These are phyloP conservation scores for Metarhizium sp. DNA, from an alignment of 2,329 filamentous ascomycete species.

Conservation along the genomic window DNA sequence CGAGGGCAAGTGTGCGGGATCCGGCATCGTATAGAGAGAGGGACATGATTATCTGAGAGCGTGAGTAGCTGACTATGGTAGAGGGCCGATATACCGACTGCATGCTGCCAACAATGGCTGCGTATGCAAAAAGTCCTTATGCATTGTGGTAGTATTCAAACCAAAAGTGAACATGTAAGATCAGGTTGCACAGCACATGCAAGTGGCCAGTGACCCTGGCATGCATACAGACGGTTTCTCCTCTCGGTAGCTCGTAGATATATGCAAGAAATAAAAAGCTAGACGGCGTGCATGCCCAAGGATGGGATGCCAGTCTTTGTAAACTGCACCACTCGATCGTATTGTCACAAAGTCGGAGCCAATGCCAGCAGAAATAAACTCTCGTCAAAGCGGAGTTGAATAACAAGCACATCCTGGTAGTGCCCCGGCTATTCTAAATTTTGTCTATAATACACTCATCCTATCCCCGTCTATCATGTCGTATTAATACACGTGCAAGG, in stretches of 20 bases:
- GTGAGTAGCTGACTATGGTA: neutral
- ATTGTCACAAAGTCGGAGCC: neutral
- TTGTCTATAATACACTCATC: constrained; percentile 30
- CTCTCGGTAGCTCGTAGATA: too few species aligned
- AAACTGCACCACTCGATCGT: neutral
- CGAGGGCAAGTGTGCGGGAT: constrained; percentile 40
- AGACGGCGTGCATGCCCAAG: too few species aligned
- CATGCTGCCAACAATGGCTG: neutral
- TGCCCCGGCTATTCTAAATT: constrained; percentile 20
- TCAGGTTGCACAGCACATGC: too few species aligned
- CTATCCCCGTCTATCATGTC: constrained; percentile 25
- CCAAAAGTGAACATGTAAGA: too few species aligned
- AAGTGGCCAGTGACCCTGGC: too few species aligned
- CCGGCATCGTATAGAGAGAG: constrained; percentile 33
- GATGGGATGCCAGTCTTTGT: too few species aligned
- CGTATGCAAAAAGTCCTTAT: neutral
- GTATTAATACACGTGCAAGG: constrained; percentile 22
- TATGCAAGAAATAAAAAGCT: too few species aligned
- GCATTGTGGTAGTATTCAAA: too few species aligned
- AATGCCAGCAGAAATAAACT: neutral
- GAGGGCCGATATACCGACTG: neutral
- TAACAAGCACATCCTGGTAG: constrained; percentile 20
- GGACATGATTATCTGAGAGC: constrained; percentile 16
- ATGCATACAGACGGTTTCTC: too few species aligned
- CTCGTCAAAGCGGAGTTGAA: constrained; percentile 24